A percentile compares a stretch with the other conserved stretches of the same genome.
Conservation (phyloP, 495 filamentous ascomycete species). For the Podospora bellae-mahoneyi region DNA sequence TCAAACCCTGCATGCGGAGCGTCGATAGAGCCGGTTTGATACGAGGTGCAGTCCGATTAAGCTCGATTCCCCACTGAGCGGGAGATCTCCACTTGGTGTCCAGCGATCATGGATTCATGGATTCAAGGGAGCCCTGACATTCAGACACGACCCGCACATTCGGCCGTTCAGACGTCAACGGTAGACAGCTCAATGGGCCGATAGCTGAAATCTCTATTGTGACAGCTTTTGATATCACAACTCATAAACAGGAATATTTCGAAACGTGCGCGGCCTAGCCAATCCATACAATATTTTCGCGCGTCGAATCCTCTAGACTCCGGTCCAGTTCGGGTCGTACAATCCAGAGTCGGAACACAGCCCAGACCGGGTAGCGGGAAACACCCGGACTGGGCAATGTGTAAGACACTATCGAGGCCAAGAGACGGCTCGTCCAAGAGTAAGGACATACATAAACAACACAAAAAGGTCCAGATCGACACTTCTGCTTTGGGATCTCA, state of each 20-base stretch:
- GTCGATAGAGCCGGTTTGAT: neutral
- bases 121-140: neutral
- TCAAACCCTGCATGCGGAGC: neutral
- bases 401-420: neutral
- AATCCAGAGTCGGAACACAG: neutral
- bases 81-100: neutral
- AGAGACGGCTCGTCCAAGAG: neutral
- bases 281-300: neutral
- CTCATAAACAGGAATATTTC: neutral
- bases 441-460: neutral
- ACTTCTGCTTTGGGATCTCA: neutral
- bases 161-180: neutral
- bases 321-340: neutral
- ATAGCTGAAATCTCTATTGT: neutral
- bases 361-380: neutral
- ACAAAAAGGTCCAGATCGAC: neutral
- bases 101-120: neutral
- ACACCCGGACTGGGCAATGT: neutral
- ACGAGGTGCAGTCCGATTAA: neutral
- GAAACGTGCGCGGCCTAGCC: neutral
- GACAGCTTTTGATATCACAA: neutral
- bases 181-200: neutral
- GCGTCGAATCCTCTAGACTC: neutral
- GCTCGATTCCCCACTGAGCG: neutral
- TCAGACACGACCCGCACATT: neutral